phyloP scores from a whole-genome alignment of 257 asterid species.

The Solanum ahanhuiri region DNA sequence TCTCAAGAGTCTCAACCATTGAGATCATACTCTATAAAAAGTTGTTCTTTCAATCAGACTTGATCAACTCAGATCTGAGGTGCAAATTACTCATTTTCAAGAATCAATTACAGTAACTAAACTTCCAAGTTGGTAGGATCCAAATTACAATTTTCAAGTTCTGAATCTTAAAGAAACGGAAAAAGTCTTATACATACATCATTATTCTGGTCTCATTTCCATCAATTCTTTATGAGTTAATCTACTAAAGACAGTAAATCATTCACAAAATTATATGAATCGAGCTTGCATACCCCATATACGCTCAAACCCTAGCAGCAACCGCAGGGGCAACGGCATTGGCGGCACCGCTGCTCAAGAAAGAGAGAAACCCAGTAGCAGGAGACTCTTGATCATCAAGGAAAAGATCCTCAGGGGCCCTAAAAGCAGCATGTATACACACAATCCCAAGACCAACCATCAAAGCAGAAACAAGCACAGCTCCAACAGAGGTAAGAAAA shows the following conservation, averaged over 20 bases:
- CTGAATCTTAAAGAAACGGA: background rate
- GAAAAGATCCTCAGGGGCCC: conserved; percentile 82
- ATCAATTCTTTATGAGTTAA: background rate
- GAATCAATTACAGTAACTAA: background rate
- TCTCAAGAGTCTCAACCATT: background rate
- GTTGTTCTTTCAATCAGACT: background rate
- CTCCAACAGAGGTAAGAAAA: conserved; percentile 87
- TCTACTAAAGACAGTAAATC: background rate
- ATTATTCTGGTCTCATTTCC: background rate
- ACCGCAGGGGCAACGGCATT: conserved; percentile 16
- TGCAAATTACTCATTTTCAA: background rate
- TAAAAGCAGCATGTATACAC: conserved; percentile 64
- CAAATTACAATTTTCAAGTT: background rate
- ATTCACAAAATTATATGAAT: background rate
- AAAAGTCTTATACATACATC: background rate
- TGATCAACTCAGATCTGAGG: background rate
- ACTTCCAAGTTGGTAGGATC: background rate
- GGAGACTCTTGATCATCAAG: conserved; percentile 79
- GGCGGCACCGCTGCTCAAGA: conserved; percentile 36
- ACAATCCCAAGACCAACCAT: conserved; percentile 66
- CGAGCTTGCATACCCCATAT: background rate
- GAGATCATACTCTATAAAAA: background rate
- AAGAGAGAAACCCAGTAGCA: conserved; percentile 61
- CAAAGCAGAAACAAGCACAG: conserved; percentile 70
- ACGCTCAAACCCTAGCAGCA: conserved; percentile 39